Conservation (phyloP, 495 filamentous ascomycete species). For the Lophiostoma macrostomum region DNA sequence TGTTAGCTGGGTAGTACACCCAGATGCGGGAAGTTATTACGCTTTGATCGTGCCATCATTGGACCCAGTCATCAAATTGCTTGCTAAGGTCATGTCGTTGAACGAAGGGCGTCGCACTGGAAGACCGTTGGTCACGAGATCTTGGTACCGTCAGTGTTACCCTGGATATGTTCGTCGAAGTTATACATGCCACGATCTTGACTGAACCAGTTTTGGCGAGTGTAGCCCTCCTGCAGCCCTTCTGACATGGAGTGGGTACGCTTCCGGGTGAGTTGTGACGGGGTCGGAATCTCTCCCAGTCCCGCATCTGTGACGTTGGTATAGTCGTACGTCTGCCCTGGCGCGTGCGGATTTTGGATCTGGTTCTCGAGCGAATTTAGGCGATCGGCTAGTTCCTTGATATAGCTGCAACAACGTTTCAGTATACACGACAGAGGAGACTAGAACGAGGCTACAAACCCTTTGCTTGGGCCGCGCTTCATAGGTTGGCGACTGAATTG, state of each 20-base stretch:
- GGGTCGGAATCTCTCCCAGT: slow-evolving; percentile 35
- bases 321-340: slow-evolving; percentile 23
- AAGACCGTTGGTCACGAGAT: slow-evolving; percentile 46
- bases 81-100: slow-evolving; percentile 21
- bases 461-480: slow-evolving; percentile 95
- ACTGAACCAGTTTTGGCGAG: slow-evolving; percentile 34
- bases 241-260: slow-evolving; percentile 58
- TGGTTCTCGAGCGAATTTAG: slow-evolving; percentile 75
- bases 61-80: slow-evolving; percentile 23
- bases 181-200: slow-evolving; percentile 37
- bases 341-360: slow-evolving; percentile 24
- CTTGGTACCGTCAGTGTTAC: too few species aligned
- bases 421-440: background rate
- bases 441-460: slow-evolving; percentile 49
- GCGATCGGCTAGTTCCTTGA: slow-evolving; percentile 91
- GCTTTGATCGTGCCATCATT: slow-evolving; percentile 31
- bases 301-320: slow-evolving; percentile 17
- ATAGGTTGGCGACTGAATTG: slow-evolving; percentile 90
- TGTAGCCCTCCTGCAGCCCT: slow-evolving; percentile 49
- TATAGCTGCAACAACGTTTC: slow-evolving; percentile 59
- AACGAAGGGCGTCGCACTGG: slow-evolving; percentile 17
- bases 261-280: slow-evolving; percentile 47
- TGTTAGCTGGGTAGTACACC: too few species aligned
- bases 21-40: slow-evolving; percentile 4
- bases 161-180: slow-evolving; percentile 29